phyloP scores from a whole-genome alignment of 2,329 filamentous ascomycete genomes.

The Clonostachys chloroleuca region DNA sequence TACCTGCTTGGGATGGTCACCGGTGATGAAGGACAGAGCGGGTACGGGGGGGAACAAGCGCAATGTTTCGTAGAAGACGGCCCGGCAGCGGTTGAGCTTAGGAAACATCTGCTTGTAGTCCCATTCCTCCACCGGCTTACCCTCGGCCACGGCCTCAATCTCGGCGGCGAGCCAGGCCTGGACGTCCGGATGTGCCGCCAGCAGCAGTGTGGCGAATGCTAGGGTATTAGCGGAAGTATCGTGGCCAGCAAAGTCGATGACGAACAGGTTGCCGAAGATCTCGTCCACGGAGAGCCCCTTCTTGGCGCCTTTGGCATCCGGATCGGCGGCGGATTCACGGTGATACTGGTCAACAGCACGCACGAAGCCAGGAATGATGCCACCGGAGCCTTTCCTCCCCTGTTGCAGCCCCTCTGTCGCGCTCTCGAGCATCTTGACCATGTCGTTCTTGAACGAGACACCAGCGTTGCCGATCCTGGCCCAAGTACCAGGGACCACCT shows the following conservation, averaged over 20 bases:
- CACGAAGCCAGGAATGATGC: no score
- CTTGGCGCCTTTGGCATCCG: not conserved
- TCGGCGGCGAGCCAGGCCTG: conserved; percentile 41
- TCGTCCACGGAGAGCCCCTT: conserved; percentile 28
- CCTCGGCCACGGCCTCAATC: conserved; percentile 15
- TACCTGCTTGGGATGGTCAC: not conserved
- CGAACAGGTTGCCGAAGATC: conserved; percentile 43
- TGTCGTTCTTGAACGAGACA: conserved; percentile 15
- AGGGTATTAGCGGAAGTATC: conserved; percentile 43
- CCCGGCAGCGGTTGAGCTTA: conserved; percentile 27
- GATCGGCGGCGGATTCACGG: conserved; percentile 1
- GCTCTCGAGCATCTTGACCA: conserved; percentile 20
- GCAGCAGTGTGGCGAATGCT: conserved; percentile 31
- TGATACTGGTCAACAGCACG: not conserved
- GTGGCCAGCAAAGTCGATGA: conserved; percentile 44
- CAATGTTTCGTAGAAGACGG: conserved; percentile 34
- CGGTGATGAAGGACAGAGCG: conserved; percentile 12
- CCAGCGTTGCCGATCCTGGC: conserved; percentile 11
- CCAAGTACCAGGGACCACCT: conserved; percentile 13
- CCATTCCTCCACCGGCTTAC: conserved; percentile 1
- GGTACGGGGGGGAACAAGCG: conserved; percentile 29
- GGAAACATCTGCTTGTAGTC: not conserved
- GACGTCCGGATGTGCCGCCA: conserved; percentile 35
- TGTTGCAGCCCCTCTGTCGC: conserved; percentile 4
- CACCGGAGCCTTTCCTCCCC: not conserved